Base-by-base conservation (phyloP, 768 basidiomycete genomes). In the Amylocystis lapponica region DNA sequence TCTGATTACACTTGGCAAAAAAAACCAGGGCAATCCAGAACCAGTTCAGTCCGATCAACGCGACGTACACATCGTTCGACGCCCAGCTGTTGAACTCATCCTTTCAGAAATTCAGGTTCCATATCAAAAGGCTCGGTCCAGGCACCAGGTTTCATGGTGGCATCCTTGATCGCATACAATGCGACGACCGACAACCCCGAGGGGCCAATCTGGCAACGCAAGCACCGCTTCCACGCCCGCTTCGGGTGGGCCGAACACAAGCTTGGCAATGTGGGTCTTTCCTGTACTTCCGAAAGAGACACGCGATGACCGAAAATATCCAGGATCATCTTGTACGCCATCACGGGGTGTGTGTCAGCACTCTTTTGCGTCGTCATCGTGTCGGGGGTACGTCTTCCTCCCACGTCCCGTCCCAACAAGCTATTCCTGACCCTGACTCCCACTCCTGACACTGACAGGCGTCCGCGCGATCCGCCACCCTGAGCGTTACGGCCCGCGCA, bases 281-380 rank as follows among this genome's bases (percentile, higher is more conserved):
- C 14, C 17, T 46, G 13, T 11, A 5, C n/a, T 14, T 21, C 4
- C 32, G 23, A 6, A 17, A n/a, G 10, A 37, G 30, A 34, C 19
- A 37, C 4, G 48, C 43, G 17, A 42, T 46, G 47, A 36, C 22
- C 29, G 41, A 16, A 27, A 21, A 19, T 33, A 36, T 7, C 22
- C 31, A 83, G 87, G 88, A 84, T 90, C 43, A 73, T 90, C 22
- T 68, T 90, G 16, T 95, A 95, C 58, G 79, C 80, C 3, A 90
- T 95, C 52, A 92, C 90, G 1, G 93, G 89, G 4, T 83, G 86
- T 50, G 90, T 97, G 29, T 87, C 88, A 19, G 78, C 79, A 20
- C 68, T 93, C 17, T 94, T 96, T 65, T 79, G 81, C 49, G 66
- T 86, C 35, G 90, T 96, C 46, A 86, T 96, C 50, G 64, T 92